phyloP scores from a whole-genome alignment of 202 grass and related monocot species.

The Saccharum hybrid region DNA sequence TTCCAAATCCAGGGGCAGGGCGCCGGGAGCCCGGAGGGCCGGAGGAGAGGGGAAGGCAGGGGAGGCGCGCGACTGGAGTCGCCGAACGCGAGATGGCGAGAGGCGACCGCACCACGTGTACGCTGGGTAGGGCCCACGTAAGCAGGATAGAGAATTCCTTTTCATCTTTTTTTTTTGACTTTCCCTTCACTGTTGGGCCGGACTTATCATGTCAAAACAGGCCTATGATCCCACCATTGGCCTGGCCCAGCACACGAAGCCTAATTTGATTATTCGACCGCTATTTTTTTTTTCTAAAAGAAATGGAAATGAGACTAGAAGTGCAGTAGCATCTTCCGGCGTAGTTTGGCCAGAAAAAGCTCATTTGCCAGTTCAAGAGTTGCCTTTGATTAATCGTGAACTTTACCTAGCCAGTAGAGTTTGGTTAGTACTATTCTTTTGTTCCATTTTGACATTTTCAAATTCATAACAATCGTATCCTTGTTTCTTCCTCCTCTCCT shows the following conservation, averaged over 20 bases:
- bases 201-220: not conserved
- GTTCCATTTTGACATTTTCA: no score
- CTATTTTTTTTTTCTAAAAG: no score
- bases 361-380: no score
- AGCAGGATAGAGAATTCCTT: not conserved
- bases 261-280: not conserved
- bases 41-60: not conserved
- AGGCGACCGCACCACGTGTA: not conserved
- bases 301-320: no score
- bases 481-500: no score
- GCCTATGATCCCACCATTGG: not conserved
- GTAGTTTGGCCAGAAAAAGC: no score
- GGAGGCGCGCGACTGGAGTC: not conserved
- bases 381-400: no score
- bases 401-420: no score
- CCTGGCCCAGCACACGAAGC: not conserved
- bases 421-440: no score
- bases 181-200: not conserved
- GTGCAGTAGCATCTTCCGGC: no score
- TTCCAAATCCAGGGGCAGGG: conserved; percentile 24
- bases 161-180: no score
- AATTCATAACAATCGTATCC: no score
- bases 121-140: not conserved
- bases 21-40: not conserved
- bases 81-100: conserved; percentile 4